Evolutionary conservation across 192 early-diverging fungal species (phyloP), one percentile per base, ranked within the genome.

Genomic region (Dimargaris verticillata): DNA sequence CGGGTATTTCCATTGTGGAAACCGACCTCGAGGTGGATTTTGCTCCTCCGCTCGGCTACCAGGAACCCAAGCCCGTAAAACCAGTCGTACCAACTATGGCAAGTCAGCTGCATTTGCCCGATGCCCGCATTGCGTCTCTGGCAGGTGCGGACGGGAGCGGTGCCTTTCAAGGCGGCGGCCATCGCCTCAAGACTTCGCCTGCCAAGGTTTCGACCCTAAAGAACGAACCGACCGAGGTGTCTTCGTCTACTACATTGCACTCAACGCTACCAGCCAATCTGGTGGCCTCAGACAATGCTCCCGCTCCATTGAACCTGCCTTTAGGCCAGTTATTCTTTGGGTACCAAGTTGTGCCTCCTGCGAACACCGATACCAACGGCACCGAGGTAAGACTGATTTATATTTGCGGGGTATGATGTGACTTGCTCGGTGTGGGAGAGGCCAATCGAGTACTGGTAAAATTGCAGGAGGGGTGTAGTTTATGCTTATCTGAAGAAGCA

Each of bases 1-100:
- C 76, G 9, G 96, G 88, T 18, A 89, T 97, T 57, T 91, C 87
- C 38, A 89, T 99, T 62, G 80, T 96, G 26, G 96, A 99, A 68
- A 97, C 94, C 0, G 96, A 99, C 79, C 68, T 99, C 44, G 92
- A 94, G 63, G 92, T 93, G 0, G 96, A 99, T 61, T 97, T 99
- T 76, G 96, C 89, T 0, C 78, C 96, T 15, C 96, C 96, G 9
- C 70, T 95, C 2, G 96, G 96, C 4, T 99, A 99, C 69, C 82
- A 86, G 18, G 96, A 99, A 69, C 92, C 92, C 15, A 67, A 68
- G 28, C 5, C 41, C 54, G 50, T 65, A 9, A 61, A 28, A 42
- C 62, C 14, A 33, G 33, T 7, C 33, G 53, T 25, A 52, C 60
- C 11, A 46, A 64, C 52, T 48, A 69, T 3, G 65, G 64, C 25